phyloP scores from a whole-genome alignment of 768 basidiomycete species.

The Porphyrellus cyaneotinctus region DNA sequence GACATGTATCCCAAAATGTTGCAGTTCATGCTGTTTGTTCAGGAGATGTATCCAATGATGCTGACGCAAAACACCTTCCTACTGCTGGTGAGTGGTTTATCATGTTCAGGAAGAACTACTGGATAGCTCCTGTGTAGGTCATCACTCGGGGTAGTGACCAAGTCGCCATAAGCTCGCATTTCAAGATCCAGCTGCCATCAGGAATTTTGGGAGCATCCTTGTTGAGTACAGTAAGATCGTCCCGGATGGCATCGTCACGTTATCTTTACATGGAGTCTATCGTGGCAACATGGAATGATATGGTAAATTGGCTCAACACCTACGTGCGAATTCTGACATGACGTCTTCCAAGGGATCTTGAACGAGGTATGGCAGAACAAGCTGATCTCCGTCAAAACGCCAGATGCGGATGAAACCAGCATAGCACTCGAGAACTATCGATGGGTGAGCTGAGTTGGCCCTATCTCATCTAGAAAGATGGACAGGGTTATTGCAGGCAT shows the following conservation, averaged over 20 bases:
- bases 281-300: slow-evolving; percentile 99
- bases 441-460: slow-evolving; percentile 50
- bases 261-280: slow-evolving; percentile 99
- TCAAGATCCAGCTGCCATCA: slow-evolving; percentile 97
- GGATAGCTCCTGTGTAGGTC: slow-evolving; percentile 50
- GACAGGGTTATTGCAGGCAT: slow-evolving; percentile 56
- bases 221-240: slow-evolving; percentile 98
- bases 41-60: slow-evolving; percentile 98
- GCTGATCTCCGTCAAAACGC: slow-evolving; percentile 98
- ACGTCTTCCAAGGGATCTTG: slow-evolving; percentile 73
- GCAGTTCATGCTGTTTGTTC: slow-evolving; percentile 93
- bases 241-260: slow-evolving; percentile 96
- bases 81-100: slow-evolving; percentile 64
- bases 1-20: slow-evolving; percentile 99
- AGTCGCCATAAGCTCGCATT: slow-evolving; percentile 96
- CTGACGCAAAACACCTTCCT: slow-evolving; percentile 93
- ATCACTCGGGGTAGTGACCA: slow-evolving; percentile 98
- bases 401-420: slow-evolving; percentile 97
- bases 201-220: slow-evolving; percentile 97
- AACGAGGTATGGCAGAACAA: slow-evolving; percentile 99
- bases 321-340: background rate
- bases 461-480: background rate
- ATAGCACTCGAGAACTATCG: slow-evolving; percentile 97
- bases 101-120: background rate
- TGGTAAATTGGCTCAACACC: slow-evolving; percentile 55